Conservation (phyloP, 441 rosid genomes). For the Erodium moschatum region DNA sequence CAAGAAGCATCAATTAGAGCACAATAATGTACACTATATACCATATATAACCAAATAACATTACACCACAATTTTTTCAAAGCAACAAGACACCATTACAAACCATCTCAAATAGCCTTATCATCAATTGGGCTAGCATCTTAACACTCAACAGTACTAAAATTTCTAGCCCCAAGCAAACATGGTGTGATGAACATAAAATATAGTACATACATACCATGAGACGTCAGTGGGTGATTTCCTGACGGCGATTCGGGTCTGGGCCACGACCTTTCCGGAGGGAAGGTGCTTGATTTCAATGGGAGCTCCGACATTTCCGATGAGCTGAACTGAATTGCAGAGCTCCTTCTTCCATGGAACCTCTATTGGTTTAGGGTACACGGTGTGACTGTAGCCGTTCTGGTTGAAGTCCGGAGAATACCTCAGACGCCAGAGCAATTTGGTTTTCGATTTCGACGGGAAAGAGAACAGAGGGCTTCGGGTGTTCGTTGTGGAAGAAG, state of each 20-base stretch:
- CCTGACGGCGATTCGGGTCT: constrained; percentile 48
- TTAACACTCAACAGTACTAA: not conserved
- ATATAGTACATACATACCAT: constrained; percentile 28
- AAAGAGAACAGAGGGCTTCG: constrained; percentile 4
- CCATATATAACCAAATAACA: too few relatives aligned
- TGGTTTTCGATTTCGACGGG: constrained; percentile 1
- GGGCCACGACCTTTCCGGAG: constrained; percentile 48
- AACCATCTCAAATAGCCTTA: not conserved
- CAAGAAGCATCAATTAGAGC: too few relatives aligned
- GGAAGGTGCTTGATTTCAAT: constrained; percentile 45
- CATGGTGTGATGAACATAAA: too few relatives aligned
- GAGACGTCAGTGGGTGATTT: constrained; percentile 42
- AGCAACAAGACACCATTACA: too few relatives aligned
- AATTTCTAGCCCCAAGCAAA: too few relatives aligned
- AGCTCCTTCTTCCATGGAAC: constrained; percentile 60
- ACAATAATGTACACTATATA: too few relatives aligned
- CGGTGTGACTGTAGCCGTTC: constrained; percentile 20
- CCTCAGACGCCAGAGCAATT: constrained; percentile 8
- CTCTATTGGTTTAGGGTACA: constrained; percentile 35
- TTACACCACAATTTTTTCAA: too few relatives aligned
- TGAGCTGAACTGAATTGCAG: constrained; percentile 44
- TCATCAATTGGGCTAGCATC: not conserved
- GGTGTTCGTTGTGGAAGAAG: constrained; percentile 3
- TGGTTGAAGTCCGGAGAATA: constrained; percentile 29
- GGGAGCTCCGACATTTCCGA: constrained; percentile 41